A percentile compares a stretch with the other conserved stretches of the same genome.
Evolutionary conservation across 2,329 filamentous ascomycete genomes (phyloP).

Genomic region (Akanthomyces muscarius): DNA sequence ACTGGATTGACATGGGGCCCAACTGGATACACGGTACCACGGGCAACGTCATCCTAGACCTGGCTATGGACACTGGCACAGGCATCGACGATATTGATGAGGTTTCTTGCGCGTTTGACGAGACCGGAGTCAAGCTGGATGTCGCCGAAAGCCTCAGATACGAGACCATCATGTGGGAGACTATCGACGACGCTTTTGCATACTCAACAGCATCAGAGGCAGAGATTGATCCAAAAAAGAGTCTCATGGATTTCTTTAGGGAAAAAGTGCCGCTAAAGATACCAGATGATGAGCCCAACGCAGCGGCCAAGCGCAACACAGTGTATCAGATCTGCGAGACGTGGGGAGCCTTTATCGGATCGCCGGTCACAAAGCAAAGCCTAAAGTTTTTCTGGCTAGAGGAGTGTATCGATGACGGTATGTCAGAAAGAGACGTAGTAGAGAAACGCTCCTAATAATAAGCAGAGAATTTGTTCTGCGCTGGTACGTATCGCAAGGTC

Average conservation of each 20-base stretch:
- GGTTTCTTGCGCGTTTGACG: conserved; percentile 52
- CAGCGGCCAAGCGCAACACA: conserved; percentile 37
- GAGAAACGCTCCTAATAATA: background rate
- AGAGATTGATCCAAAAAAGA: conserved; percentile 44
- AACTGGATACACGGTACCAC: conserved; percentile 77
- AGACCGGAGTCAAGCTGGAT: conserved; percentile 49
- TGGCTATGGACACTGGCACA: conserved; percentile 60
- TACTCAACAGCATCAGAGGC: conserved; percentile 56
- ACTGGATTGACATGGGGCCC: conserved; percentile 59
- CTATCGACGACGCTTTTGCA: conserved; percentile 64
- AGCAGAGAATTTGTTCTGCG: conserved; percentile 56
- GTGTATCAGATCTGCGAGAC: conserved; percentile 55
- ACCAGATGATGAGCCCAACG: conserved; percentile 39
- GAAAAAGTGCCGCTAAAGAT: conserved; percentile 43
- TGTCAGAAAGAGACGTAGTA: background rate
- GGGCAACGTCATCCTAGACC: conserved; percentile 64
- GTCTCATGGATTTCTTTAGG: conserved; percentile 52
- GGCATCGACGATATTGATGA: conserved; percentile 45
- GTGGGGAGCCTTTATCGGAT: conserved; percentile 71
- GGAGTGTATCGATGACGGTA: conserved; percentile 69
- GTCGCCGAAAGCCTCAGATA: conserved; percentile 42
- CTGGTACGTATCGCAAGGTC: conserved; percentile 56
- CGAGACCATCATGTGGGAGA: conserved; percentile 59
- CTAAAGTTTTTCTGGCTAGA: conserved; percentile 76
- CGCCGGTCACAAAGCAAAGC: conserved; percentile 59